A percentile compares a stretch with the other conserved stretches of the same genome.
phyloP scores from a whole-genome alignment of 306 rosid species.

The Cucurbita maxima region DNA sequence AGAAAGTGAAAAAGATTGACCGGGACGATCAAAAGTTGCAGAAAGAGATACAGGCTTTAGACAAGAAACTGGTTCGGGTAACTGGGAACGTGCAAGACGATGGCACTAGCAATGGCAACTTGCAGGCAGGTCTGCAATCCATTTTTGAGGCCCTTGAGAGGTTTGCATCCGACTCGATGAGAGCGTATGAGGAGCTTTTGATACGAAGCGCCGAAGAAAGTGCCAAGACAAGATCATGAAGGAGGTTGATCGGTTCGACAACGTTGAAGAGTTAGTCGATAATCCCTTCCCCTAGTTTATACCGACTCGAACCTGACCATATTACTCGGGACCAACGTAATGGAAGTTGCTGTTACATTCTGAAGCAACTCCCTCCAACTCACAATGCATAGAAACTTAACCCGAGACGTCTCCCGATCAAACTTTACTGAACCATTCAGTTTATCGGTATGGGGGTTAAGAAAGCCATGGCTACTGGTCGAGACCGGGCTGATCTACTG shows the following conservation, averaged over 20 bases:
- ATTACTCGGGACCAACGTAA: not conserved
- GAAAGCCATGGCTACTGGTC: not conserved
- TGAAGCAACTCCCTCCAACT: not conserved
- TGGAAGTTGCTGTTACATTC: not conserved
- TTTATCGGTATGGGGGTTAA: not conserved
- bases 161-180: constrained; percentile 49
- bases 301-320: not conserved
- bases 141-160: constrained; percentile 91
- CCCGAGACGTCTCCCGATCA: not conserved
- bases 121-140: constrained; percentile 66
- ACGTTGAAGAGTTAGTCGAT: not conserved
- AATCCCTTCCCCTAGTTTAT: not conserved
- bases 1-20: constrained; percentile 51
- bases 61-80: constrained; percentile 36
- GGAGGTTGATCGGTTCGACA: constrained; percentile 16
- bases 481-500: not conserved
- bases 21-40: constrained; percentile 78
- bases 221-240: constrained; percentile 21
- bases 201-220: constrained; percentile 54
- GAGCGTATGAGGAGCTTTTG: constrained; percentile 64
- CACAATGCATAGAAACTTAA: not conserved
- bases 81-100: constrained; percentile 44
- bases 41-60: constrained; percentile 67
- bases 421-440: not conserved
- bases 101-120: constrained; percentile 46